Base-by-base conservation (phyloP, 2,329 filamentous ascomycete genomes). In the Lizonia empirigonia region DNA sequence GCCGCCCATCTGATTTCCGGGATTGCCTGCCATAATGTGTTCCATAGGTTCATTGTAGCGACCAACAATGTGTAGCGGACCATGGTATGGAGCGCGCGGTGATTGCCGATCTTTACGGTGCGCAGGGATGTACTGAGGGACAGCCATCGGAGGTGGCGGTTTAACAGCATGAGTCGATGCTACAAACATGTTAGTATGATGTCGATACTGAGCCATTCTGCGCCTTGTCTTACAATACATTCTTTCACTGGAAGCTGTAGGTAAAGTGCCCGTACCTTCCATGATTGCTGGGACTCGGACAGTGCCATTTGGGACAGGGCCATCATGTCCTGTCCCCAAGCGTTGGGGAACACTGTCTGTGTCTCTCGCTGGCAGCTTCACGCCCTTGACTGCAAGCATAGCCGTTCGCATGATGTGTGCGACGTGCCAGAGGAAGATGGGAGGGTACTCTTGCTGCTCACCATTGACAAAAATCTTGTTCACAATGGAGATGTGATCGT, bases 341-440 rank as follows among this genome's bases (percentile, higher is more conserved):
- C 20, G 13, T 27, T 16, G 26, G 19, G 37, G 7, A 39, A 18
- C 22, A 36, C 8, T 15, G 15, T 5, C n/a, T 40, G 15, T 7
- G 1, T 29, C 20, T 15, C 38, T 30, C 3, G 12, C 4, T 20
- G 37, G 32, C 9, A 38, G 16, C 4, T 32, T 19, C 1, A 38
- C 13, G n/a, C 42, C 42, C 38, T 38, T 47, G 32, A 35, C 33
- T 5, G 29, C 22, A 15, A 54, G 38, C 46, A 67, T 62, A 16
- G 42, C 32, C 10, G 32, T 41, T n/a, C 65, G 59, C 54, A 72
- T 60, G 16, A 63, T 51, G 29, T 65, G 53, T 29, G 56, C 41
- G 18, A 60, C 62, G 20, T 71, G 64, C 58, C 63, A 72, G 7
- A 73, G 60, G 26, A 72, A 72, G 1, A 45, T 30, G 1, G 56